phyloP scores from a whole-genome alignment of 495 filamentous ascomycete genomes.

The Polyplosphaeria fusca region DNA sequence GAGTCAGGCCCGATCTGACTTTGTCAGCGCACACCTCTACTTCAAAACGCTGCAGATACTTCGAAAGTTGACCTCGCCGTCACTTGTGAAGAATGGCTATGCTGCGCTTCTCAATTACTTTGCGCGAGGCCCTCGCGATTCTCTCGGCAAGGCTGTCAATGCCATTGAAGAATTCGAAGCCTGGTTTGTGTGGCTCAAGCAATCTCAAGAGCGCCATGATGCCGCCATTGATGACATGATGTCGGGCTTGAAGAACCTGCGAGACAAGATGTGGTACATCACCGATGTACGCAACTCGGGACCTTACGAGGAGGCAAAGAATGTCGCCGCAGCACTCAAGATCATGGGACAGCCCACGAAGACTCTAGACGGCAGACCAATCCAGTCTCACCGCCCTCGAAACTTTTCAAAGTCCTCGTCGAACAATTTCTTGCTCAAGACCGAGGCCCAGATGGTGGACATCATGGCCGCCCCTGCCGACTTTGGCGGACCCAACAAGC shows the following conservation, averaged over 20 bases:
- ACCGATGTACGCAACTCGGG: constrained; percentile 92
- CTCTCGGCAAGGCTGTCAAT: constrained; percentile 60
- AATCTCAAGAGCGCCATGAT: constrained; percentile 68
- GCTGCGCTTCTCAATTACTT: constrained; percentile 68
- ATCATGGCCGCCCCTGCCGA: constrained; percentile 77
- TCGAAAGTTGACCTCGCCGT: constrained; percentile 58
- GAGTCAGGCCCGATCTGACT: constrained; percentile 65
- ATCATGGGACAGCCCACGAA: constrained; percentile 66
- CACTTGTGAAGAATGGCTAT: constrained; percentile 62
- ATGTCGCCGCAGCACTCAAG: constrained; percentile 82
- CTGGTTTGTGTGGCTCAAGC: constrained; percentile 72
- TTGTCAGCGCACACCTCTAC: constrained; percentile 66
- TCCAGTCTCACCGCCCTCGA: constrained; percentile 44
- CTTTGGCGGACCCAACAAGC: constrained; percentile 87
- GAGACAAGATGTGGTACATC: constrained; percentile 99
- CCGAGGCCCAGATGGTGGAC: constrained; percentile 83
- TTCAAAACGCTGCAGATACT: constrained; percentile 66
- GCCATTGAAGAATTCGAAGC: constrained; percentile 72
- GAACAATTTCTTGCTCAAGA: constrained; percentile 71
- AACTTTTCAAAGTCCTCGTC: constrained; percentile 54
- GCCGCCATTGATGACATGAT: constrained; percentile 64
- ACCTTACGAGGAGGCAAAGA: constrained; percentile 81
- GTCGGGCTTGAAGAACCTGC: constrained; percentile 60
- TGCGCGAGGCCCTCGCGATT: constrained; percentile 64
- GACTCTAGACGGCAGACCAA: constrained; percentile 54